Evolutionary conservation across 1,139 yeast species (phyloP).

Genomic region (Geotrichum candidum): DNA sequence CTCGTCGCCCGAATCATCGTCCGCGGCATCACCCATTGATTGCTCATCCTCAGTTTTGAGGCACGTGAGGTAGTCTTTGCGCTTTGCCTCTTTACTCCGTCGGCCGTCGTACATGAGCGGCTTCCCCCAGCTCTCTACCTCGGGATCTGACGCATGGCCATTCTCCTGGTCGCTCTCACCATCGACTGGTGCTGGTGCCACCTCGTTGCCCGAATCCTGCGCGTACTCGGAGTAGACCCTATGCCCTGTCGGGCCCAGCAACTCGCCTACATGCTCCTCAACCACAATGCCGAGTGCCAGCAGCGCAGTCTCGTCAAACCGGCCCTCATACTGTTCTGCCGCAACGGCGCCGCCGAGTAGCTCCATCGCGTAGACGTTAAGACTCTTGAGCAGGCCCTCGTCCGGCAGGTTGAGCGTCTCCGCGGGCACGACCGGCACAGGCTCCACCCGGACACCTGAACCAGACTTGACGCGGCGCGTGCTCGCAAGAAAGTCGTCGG

Average conservation of each 20-base stretch:
- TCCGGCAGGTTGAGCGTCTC: background rate
- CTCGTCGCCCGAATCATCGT: background rate
- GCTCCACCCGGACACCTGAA: background rate
- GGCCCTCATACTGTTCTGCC: conserved; percentile 16
- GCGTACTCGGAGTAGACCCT: conserved; percentile 17
- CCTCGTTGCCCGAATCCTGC: background rate
- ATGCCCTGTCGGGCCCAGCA: conserved; percentile 30
- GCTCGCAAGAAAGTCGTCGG: background rate
- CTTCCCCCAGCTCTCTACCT: background rate
- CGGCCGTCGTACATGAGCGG: background rate
- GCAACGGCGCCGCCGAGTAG: conserved; percentile 6
- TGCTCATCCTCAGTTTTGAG: background rate
- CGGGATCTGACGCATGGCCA: background rate
- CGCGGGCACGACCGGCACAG: background rate
- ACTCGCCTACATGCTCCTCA: conserved; percentile 30
- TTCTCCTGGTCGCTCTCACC: background rate
- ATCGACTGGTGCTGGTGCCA: background rate
- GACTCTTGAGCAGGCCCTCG: background rate
- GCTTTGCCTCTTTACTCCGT: background rate
- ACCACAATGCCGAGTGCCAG: conserved; percentile 33
- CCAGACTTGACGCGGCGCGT: background rate
- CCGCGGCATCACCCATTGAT: background rate
- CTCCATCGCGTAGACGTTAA: conserved; percentile 9
- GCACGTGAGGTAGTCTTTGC: background rate
- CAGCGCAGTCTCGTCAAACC: conserved; percentile 32